Base-by-base conservation (phyloP, 257 asterid genomes). In the Fraxinus anomala region DNA sequence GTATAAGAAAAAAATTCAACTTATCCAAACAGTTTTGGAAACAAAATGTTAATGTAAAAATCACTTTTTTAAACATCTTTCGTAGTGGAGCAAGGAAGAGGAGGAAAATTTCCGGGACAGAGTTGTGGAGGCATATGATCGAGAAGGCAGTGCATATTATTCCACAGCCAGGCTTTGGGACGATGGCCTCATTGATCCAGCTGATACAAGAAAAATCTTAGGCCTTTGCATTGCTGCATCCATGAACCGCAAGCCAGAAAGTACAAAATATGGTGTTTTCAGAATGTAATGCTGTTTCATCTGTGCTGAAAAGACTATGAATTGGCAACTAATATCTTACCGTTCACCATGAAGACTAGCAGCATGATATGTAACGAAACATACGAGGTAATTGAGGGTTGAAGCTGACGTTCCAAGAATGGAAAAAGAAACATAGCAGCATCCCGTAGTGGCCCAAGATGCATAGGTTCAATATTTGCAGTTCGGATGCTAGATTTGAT, bases 121-220 rank as follows among this genome's bases (percentile, higher is more conserved):
- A 71, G 97, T 95, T 3, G 89, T 82, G 75, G 93, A 89, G 82
- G 97, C 97, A 21, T 95, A 91, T 76, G 98, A 95, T 11, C 88
- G 87, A 81, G 99, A 95, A 79, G 94, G 98, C 44, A 89, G 92
- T 73, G 92, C 98, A 28, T 91, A 90, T 78, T 93, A 93, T 83
- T 93, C 99, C 14, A 93, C 98, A 13, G 92, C 97, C 0, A 88
- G 99, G 82, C 97, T 95, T 72, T 95, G 99, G 99, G 99, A 95
- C 31, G 99, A 95, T 21, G 99, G 99, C 11, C 85, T 95, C 24
- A 93, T 95, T 40, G 99, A 95, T 80, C 99, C 99, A 14, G 97
- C 94, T 24, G 97, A 95, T 76, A 96, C 99, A 12, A 92, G 99
- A 73, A 96, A 87, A 81, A 73, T 92, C 63, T 47, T 93, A 51